Conservation (phyloP, 2,329 filamentous ascomycete genomes). For the Penicillium sp. region DNA sequence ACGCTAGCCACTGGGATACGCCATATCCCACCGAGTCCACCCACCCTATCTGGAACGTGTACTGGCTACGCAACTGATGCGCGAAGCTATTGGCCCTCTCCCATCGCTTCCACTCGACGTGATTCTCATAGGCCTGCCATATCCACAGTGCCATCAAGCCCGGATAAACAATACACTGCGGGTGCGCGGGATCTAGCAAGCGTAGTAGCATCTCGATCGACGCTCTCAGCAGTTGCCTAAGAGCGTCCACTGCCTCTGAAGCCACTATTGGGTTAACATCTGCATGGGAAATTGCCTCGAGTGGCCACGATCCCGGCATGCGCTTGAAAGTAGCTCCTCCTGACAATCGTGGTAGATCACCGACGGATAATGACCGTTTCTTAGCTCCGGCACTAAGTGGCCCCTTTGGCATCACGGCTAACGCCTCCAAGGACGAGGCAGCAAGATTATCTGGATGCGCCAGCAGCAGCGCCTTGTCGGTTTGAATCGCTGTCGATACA, state of each 20-base stretch:
- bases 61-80: slow-evolving; percentile 3
- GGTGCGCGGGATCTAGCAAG: not conserved
- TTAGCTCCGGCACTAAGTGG: not conserved
- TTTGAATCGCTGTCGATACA: not conserved
- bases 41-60: not conserved
- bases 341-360: not conserved
- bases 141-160: not conserved
- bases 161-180: not conserved
- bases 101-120: slow-evolving; percentile 3
- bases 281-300: not conserved
- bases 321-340: not conserved
- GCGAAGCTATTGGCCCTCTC: not conserved
- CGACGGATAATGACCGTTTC: slow-evolving; percentile 1
- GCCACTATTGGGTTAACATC: not conserved
- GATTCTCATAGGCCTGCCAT: not conserved
- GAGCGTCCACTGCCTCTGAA: not conserved
- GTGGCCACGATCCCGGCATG: slow-evolving; percentile 1
- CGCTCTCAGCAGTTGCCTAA: not conserved
- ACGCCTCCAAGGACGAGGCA: not conserved
- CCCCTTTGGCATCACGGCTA: not conserved
- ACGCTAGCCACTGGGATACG: not conserved
- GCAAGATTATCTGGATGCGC: not conserved
- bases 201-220: not conserved
- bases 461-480: not conserved
- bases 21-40: not conserved